Conservation (phyloP, 331 rosid genomes). For the Phaseolus coccineus region DNA sequence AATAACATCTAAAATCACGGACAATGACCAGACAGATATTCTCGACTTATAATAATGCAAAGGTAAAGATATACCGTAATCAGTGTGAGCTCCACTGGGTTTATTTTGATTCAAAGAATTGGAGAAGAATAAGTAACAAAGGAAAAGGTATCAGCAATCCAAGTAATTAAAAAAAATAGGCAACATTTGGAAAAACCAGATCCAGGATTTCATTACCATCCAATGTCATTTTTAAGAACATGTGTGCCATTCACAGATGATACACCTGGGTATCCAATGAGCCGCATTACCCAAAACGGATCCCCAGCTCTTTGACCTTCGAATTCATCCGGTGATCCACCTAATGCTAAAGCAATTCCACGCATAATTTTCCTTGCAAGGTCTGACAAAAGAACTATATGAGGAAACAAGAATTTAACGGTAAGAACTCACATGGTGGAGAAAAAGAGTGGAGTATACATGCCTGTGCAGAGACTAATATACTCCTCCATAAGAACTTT, state of each 20-base stretch:
- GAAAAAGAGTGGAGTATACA: conserved; percentile 26
- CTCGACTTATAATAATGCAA: conserved; percentile 10
- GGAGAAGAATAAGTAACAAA: conserved; percentile 39
- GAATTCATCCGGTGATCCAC: conserved; percentile 86
- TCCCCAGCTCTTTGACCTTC: conserved; percentile 94
- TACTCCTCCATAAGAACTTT: conserved; percentile 77
- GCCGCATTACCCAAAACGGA: conserved; percentile 90
- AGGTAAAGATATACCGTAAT: conserved; percentile 69
- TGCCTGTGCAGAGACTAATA: conserved; percentile 78
- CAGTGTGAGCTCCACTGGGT: conserved; percentile 97
- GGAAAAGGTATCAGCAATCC: conserved; percentile 39
- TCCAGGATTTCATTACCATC: conserved; percentile 69
- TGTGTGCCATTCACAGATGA: conserved; percentile 50
- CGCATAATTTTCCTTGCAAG: conserved; percentile 87
- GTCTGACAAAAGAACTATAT: conserved; percentile 53
- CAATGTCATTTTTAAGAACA: conserved; percentile 60
- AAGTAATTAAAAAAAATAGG: neutral
- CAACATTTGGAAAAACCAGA: conserved; percentile 13
- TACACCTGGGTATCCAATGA: conserved; percentile 78
- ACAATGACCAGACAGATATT: conserved; percentile 36
- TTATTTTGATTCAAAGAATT: conserved; percentile 41
- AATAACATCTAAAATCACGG: conserved; percentile 27
- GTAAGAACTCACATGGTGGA: neutral
- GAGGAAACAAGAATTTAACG: neutral
- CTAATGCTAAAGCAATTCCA: conserved; percentile 86